Conservation (phyloP, 345 rosid species). For the Turritis glabra region DNA sequence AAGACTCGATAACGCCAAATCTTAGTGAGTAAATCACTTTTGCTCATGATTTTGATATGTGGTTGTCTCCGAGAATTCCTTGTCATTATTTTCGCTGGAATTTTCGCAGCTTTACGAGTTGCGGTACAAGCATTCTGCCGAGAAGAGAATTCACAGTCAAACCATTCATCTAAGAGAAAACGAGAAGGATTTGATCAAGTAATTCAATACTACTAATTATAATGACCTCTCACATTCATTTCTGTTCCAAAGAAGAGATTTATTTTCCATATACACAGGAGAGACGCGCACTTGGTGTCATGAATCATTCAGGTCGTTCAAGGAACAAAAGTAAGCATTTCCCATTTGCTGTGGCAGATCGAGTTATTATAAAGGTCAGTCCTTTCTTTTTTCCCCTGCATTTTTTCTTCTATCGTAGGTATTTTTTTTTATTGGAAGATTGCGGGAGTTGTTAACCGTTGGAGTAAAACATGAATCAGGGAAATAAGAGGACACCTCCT, state of each 20-base stretch:
- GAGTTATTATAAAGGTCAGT: slow-evolving; percentile 84
- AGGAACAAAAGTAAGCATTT: slow-evolving; percentile 82
- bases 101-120: slow-evolving; percentile 62
- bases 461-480: slow-evolving; percentile 54
- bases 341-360: slow-evolving; percentile 85
- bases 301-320: slow-evolving; percentile 45
- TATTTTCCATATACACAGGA: slow-evolving; percentile 49
- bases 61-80: not conserved
- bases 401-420: slow-evolving; percentile 6
- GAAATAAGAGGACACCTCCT: slow-evolving; percentile 93
- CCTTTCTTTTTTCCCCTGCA: not conserved
- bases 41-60: not conserved
- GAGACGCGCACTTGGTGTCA: slow-evolving; percentile 59
- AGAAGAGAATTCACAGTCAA: slow-evolving; percentile 64
- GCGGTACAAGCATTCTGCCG: slow-evolving; percentile 84
- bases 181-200: slow-evolving; percentile 91
- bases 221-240: not conserved
- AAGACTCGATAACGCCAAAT: slow-evolving; percentile 73
- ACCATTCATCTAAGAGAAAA: slow-evolving; percentile 69
- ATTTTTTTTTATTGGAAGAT: slow-evolving; percentile 10
- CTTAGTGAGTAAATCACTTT: slow-evolving; percentile 60
- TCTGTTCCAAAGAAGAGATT: slow-evolving; percentile 15
- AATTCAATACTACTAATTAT: slow-evolving; percentile 16
- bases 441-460: slow-evolving; percentile 19
- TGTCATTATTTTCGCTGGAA: slow-evolving; percentile 14